These are phyloP conservation scores for Pichia kudriavzevii DNA, from an alignment of 1,139 yeast species.

Conservation along the genomic window DNA sequence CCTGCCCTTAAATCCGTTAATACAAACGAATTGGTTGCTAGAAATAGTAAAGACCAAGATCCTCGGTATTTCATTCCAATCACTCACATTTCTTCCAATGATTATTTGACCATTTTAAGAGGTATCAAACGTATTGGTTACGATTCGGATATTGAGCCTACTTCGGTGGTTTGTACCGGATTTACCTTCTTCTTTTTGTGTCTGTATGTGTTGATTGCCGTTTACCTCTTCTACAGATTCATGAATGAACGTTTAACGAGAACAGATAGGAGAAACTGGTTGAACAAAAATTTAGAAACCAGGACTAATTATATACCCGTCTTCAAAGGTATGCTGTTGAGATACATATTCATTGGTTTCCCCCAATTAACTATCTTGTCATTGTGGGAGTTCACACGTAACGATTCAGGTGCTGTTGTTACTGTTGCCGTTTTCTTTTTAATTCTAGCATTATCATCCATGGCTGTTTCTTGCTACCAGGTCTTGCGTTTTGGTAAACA, in stretches of 20 bases:
- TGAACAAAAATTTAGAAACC: conserved; percentile 41
- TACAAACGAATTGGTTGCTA: conserved; percentile 3
- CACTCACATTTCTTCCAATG: conserved; percentile 23
- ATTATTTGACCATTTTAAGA: conserved; percentile 50
- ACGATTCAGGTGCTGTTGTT: conserved; percentile 70
- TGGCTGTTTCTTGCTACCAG: conserved; percentile 55
- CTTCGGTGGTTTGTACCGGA: conserved; percentile 68
- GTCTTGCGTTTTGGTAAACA: conserved; percentile 48
- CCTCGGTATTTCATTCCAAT: conserved; percentile 16
- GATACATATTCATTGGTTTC: conserved; percentile 69
- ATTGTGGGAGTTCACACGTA: conserved; percentile 64
- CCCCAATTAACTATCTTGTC: conserved; percentile 64
- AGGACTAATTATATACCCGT: conserved; percentile 47
- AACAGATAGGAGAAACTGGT: conserved; percentile 34
- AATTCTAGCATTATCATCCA: conserved; percentile 44
- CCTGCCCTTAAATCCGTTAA: not conserved
- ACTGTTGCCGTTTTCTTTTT: conserved; percentile 62
- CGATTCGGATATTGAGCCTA: conserved; percentile 60
- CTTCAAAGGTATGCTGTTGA: conserved; percentile 59
- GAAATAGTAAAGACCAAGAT: conserved; percentile 7
- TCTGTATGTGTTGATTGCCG: conserved; percentile 53
- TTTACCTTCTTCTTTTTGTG: conserved; percentile 65
- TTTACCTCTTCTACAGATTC: conserved; percentile 40
- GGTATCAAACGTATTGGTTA: conserved; percentile 72
- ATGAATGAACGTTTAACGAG: conserved; percentile 34